A percentile compares a stretch with the other conserved stretches of the same genome.
phyloP scores from a whole-genome alignment of 2,329 filamentous ascomycete genomes.

The Venturia oleaginea region DNA sequence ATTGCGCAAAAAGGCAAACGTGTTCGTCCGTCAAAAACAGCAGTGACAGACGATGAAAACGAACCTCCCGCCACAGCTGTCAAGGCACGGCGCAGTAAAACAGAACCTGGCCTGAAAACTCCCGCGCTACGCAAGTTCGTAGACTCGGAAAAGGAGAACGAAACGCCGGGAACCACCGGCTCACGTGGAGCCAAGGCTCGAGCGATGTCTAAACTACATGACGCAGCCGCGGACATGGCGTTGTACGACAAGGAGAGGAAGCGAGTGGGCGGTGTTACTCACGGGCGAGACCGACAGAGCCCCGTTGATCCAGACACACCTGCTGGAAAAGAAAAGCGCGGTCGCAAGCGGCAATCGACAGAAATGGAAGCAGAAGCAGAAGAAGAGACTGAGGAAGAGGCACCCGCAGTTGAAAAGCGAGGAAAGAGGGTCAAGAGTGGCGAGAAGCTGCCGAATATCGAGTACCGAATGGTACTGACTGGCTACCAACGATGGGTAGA shows the following conservation, averaged over 20 bases:
- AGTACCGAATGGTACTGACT: constrained; percentile 71
- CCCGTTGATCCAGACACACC: constrained; percentile 18
- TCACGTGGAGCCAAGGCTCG: constrained; percentile 53
- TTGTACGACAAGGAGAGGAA: constrained; percentile 92
- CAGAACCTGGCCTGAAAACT: neutral
- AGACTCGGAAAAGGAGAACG: constrained; percentile 62
- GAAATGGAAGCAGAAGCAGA: constrained; percentile 32
- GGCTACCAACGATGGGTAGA: constrained; percentile 76
- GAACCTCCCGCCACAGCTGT: constrained; percentile 1
- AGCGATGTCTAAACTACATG: constrained; percentile 67
- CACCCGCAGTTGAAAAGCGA: constrained; percentile 54
- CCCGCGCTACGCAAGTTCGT: constrained; percentile 6
- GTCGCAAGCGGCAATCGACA: constrained; percentile 36
- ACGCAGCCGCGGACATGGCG: constrained; percentile 73
- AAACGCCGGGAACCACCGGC: constrained; percentile 57
- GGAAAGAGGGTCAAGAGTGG: constrained; percentile 39
- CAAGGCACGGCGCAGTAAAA: neutral
- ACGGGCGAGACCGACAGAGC: constrained; percentile 45
- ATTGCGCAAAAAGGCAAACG: constrained; percentile 6
- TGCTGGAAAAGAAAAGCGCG: constrained; percentile 15
- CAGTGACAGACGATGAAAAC: neutral
- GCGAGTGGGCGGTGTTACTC: constrained; percentile 57
- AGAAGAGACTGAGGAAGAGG: constrained; percentile 29
- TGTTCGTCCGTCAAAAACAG: neutral
- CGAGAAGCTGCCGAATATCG: constrained; percentile 47